These are phyloP conservation scores for Orbilia blumenaviensis DNA, from an alignment of 2,329 filamentous ascomycete species.

Conservation along the genomic window DNA sequence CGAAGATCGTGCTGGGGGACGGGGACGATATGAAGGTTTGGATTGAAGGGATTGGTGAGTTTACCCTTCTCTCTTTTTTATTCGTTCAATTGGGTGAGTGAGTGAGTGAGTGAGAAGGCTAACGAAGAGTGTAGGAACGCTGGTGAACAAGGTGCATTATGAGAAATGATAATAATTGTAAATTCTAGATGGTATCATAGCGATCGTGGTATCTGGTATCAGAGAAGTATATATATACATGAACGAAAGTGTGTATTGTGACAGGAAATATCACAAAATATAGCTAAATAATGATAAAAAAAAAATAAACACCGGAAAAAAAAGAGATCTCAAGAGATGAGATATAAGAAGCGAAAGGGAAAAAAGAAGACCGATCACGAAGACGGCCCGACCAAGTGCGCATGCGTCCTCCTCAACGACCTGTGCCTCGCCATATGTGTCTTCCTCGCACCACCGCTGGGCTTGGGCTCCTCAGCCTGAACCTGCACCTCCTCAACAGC, in stretches of 20 bases:
- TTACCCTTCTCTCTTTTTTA: constrained; percentile 61
- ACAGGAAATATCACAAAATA: too few species aligned
- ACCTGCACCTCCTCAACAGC: constrained; percentile 19
- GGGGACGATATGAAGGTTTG: constrained; percentile 75
- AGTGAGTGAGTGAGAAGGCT: too few species aligned
- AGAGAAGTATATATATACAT: constrained; percentile 43
- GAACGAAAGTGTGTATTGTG: constrained; percentile 24
- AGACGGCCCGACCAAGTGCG: constrained; percentile 17
- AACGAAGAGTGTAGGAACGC: constrained; percentile 31
- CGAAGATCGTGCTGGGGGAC: constrained; percentile 74
- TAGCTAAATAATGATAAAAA: background rate
- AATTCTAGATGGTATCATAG: constrained; percentile 37
- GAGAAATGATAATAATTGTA: constrained; percentile 27
- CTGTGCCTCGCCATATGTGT: constrained; percentile 5
- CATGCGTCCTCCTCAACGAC: constrained; percentile 18
- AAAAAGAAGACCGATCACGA: too few species aligned
- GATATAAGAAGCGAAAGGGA: background rate
- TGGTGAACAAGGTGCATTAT: constrained; percentile 46
- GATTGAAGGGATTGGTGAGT: constrained; percentile 70
- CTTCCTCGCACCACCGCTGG: constrained; percentile 21
- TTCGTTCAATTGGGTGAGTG: constrained; percentile 58
- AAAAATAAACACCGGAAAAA: background rate
- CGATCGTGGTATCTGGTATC: constrained; percentile 25
- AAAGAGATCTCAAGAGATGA: background rate
- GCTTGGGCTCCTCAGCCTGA: constrained; percentile 16